Evolutionary conservation across 306 rosid genomes (phyloP), one percentile per base, ranked within the genome.

Genomic region (Boehmeria nivea): DNA sequence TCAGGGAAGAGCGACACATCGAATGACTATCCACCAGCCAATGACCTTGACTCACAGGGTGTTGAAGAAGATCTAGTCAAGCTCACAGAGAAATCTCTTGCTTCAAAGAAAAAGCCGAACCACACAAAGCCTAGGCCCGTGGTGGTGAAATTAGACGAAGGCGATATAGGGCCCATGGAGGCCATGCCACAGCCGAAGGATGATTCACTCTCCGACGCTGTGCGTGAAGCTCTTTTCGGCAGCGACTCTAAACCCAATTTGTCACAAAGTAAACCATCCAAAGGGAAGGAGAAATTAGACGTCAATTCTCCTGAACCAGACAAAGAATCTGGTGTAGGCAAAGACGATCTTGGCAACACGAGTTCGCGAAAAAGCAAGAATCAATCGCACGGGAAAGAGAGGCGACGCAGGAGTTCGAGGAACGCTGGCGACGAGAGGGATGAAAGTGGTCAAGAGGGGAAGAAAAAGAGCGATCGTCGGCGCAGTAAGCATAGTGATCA

Each of bases 61-160:
- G 86, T 70, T 57, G 75, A 81, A 60, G 83, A 70, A 51, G 82
- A 81, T 70, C 91, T 90, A 25, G 78, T 78, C 56, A 87, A 66
- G 83, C 78, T 90, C 68, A 72, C 94, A 2, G 97, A 82, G 59
- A 78, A 77, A 54, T 82, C 94, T 28, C 80, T 81, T 64, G 64
- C 51, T 43, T 23, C 72, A 57, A 91, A 87, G 89, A 91, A 81
- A 75, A 91, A 61, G 69, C 63, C 93, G 48, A 80, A 39, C 78
- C 84, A 81, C 48, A 58, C 61, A 23, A 91, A 87, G 80, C 82
- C 96, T 28, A 78, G 96, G 79, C 96, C 99, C 27, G 74, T 84
- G 36, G 99, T 91, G 70, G 96, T 91, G 67, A 87, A 71, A 64
- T 67, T 91, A 73, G 95, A 87, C 64, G 98, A 76, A 75, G 82